Evolutionary conservation across 495 filamentous ascomycete genomes (phyloP).

Genomic region (Tuber calosporum): DNA sequence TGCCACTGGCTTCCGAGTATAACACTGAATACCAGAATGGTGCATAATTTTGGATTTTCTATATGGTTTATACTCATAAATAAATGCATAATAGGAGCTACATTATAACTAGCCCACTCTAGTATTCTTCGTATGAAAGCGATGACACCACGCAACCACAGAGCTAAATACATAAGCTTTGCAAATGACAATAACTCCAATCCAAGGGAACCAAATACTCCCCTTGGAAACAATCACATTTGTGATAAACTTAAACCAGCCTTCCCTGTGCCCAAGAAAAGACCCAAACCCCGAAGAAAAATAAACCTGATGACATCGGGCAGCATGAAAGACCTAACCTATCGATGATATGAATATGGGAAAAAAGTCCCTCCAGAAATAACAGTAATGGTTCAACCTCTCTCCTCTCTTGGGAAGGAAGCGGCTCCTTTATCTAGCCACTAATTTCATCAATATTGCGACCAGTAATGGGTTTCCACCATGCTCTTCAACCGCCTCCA

Average conservation of each 20-base stretch:
- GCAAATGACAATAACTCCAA: not conserved
- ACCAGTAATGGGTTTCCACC: constrained; percentile 45
- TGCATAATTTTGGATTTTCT: not conserved
- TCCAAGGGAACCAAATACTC: not conserved
- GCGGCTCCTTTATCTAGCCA: constrained; percentile 26
- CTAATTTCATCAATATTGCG: constrained; percentile 34
- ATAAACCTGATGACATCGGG: constrained; percentile 2
- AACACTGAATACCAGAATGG: not conserved
- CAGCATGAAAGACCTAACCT: not conserved
- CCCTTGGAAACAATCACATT: not conserved
- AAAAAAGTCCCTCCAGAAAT: not conserved
- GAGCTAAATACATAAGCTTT: not conserved
- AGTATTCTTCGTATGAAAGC: not conserved
- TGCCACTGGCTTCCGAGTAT: not conserved
- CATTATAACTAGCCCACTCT: not conserved
- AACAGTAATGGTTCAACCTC: not conserved
- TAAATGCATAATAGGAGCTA: not conserved
- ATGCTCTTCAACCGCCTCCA: constrained; percentile 60
- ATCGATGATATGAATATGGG: not conserved
- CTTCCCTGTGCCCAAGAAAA: constrained; percentile 9
- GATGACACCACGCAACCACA: not conserved
- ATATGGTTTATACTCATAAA: not conserved
- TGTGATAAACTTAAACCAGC: not conserved
- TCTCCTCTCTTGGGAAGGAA: not conserved
- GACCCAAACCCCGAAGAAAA: constrained; percentile 10